These are phyloP conservation scores for Arabidopsis hybrid DNA, from an alignment of 441 rosid species.

Conservation along the genomic window DNA sequence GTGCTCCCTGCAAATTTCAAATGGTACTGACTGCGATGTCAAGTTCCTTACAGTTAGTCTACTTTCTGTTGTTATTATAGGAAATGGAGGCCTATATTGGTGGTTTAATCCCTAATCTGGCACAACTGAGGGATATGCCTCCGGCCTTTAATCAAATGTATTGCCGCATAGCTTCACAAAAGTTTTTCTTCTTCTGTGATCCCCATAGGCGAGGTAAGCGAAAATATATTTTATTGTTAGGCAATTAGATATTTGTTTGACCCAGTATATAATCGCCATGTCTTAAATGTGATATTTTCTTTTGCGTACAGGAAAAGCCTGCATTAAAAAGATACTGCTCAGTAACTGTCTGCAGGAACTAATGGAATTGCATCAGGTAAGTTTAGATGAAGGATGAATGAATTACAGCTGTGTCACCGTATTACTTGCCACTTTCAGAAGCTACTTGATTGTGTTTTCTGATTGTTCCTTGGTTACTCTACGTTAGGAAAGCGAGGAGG, in stretches of 20 bases:
- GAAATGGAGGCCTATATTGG: conserved; percentile 98
- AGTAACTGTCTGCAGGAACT: conserved; percentile 99
- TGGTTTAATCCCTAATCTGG: conserved; percentile 96
- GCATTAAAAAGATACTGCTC: conserved; percentile 96
- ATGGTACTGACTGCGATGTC: conserved; percentile 3
- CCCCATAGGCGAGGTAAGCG: conserved; percentile 92
- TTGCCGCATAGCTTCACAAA: conserved; percentile 96
- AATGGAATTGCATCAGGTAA: conserved; percentile 99
- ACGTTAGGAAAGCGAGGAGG: conserved; percentile 94
- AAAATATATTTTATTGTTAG: background rate
- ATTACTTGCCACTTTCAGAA: conserved; percentile 22
- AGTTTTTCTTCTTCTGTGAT: conserved; percentile 99
- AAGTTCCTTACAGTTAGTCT: conserved; percentile 14
- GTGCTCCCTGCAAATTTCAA: conserved; percentile 1
- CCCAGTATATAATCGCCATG: background rate
- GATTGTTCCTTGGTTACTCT: conserved; percentile 28
- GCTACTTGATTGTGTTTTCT: conserved; percentile 13
- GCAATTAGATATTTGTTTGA: conserved; percentile 19
- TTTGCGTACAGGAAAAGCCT: conserved; percentile 79
- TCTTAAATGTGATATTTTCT: conserved; percentile 29
- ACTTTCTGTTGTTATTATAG: conserved; percentile 51
- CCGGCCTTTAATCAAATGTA: conserved; percentile 81
- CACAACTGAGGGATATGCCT: conserved; percentile 96
- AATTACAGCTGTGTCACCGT: background rate
- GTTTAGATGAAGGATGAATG: conserved; percentile 17